Conservation (phyloP, 768 basidiomycete genomes). For the Udeniomyces megalosporus region DNA sequence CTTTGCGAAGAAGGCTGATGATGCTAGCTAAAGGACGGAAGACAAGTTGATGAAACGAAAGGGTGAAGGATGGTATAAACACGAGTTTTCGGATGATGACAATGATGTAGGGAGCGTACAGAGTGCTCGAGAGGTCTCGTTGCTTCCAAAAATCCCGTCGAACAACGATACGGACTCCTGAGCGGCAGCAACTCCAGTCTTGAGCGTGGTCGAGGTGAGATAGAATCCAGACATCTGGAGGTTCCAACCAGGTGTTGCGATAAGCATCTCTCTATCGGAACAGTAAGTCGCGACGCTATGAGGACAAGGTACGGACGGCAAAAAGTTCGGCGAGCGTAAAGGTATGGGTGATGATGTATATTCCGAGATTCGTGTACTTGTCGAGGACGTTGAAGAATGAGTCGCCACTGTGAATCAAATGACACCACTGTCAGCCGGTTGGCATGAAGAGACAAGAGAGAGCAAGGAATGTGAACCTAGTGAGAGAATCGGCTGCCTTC, state of each 20-base stretch:
- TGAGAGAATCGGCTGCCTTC: not conserved
- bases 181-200: conserved; percentile 25
- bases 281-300: too few species aligned
- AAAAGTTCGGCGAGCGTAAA: conserved; percentile 33
- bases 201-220: conserved; percentile 25
- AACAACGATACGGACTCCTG: conserved; percentile 23
- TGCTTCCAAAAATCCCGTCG: conserved; percentile 29
- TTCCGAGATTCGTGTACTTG: conserved; percentile 31
- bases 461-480: too few species aligned
- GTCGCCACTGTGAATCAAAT: conserved; percentile 16
- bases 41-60: not conserved
- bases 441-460: not conserved
- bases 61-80: not conserved
- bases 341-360: conserved; percentile 30
- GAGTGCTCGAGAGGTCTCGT: conserved; percentile 31
- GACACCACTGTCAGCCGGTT: not conserved
- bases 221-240: conserved; percentile 30
- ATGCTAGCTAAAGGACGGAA: conserved; percentile 19
- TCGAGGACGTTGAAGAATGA: conserved; percentile 28
- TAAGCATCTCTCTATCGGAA: too few species aligned
- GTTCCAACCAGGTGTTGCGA: not conserved
- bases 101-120: conserved; percentile 3
- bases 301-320: conserved; percentile 14
- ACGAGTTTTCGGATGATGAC: not conserved
- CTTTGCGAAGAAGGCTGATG: conserved; percentile 29